These are phyloP conservation scores for Zymoseptoria tritici DNA, from an alignment of 2,329 filamentous ascomycete species.

Conservation along the genomic window DNA sequence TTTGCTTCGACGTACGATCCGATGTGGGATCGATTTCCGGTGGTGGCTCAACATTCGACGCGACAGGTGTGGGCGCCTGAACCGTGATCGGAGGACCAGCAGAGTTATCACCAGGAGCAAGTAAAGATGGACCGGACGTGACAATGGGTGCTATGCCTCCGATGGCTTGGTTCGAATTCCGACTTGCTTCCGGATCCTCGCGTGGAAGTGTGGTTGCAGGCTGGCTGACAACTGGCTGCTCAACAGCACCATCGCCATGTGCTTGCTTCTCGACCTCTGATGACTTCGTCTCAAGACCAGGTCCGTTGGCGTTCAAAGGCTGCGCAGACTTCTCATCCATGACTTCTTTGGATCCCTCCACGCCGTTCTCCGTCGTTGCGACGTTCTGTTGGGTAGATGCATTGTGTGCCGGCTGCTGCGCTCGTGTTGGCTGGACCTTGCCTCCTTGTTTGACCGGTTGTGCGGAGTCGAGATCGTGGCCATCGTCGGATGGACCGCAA, in stretches of 20 bases:
- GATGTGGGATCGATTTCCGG: slow-evolving; percentile 36
- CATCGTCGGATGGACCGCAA: slow-evolving; percentile 57
- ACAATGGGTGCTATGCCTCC: slow-evolving; percentile 1
- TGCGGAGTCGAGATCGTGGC: slow-evolving; percentile 48
- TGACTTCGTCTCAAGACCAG: slow-evolving; percentile 7
- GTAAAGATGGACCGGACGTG: slow-evolving; percentile 5
- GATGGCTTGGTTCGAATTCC: background rate
- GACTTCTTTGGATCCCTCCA: slow-evolving; percentile 37
- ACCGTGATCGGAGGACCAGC: slow-evolving; percentile 31
- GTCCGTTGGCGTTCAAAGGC: slow-evolving; percentile 8
- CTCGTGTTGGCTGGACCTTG: slow-evolving; percentile 31
- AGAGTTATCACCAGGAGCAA: slow-evolving; percentile 17
- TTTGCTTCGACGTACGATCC: slow-evolving; percentile 43
- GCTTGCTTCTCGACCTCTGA: slow-evolving; percentile 13
- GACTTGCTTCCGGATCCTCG: background rate
- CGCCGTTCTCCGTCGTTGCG: slow-evolving; percentile 37
- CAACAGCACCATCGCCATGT: slow-evolving; percentile 12
- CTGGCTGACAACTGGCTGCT: slow-evolving; percentile 11
- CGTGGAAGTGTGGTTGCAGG: slow-evolving; percentile 2
- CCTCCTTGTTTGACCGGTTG: slow-evolving; percentile 38
- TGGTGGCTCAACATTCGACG: slow-evolving; percentile 21
- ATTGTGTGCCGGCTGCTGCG: slow-evolving; percentile 40
- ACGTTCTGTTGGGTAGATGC: slow-evolving; percentile 42
- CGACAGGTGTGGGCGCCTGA: slow-evolving; percentile 40
- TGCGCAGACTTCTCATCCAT: slow-evolving; percentile 37